Conservation (phyloP, 2,329 filamentous ascomycete species). For the Penicillium sp. region DNA sequence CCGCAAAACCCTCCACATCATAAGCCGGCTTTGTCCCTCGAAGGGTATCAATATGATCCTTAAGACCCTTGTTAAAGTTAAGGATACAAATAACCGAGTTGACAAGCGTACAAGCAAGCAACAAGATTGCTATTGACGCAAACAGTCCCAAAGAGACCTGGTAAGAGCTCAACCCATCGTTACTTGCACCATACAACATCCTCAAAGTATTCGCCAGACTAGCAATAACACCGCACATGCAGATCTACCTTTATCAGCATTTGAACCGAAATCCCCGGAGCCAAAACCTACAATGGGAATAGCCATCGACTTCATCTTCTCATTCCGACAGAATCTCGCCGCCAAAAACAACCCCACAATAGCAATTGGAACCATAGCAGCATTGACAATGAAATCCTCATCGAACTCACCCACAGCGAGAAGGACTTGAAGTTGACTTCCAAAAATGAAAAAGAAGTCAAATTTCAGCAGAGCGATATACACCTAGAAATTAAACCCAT, state of each 20-base stretch:
- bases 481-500: conserved; percentile 5
- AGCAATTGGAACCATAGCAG: conserved; percentile 15
- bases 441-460: conserved; percentile 22
- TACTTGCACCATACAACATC: conserved; percentile 2
- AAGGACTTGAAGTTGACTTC: conserved; percentile 18
- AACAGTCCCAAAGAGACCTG: conserved; percentile 17
- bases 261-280: background rate
- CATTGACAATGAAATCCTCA: conserved; percentile 14
- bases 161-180: conserved; percentile 6
- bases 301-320: conserved; percentile 15
- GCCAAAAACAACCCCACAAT: conserved; percentile 11
- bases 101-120: conserved; percentile 10
- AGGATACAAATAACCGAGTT: conserved; percentile 17
- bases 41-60: conserved; percentile 11
- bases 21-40: background rate
- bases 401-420: conserved; percentile 8
- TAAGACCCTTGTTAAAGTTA: conserved; percentile 20
- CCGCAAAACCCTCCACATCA: conserved; percentile 1
- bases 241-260: conserved; percentile 8
- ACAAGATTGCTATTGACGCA: conserved; percentile 8
- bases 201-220: conserved; percentile 9
- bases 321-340: conserved; percentile 7
- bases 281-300: conserved; percentile 11
- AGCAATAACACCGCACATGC: conserved; percentile 11
- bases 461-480: conserved; percentile 21